These are phyloP conservation scores for Debaryomyces robertsiae DNA, from an alignment of 1,139 yeast genomes.

Conservation along the genomic window DNA sequence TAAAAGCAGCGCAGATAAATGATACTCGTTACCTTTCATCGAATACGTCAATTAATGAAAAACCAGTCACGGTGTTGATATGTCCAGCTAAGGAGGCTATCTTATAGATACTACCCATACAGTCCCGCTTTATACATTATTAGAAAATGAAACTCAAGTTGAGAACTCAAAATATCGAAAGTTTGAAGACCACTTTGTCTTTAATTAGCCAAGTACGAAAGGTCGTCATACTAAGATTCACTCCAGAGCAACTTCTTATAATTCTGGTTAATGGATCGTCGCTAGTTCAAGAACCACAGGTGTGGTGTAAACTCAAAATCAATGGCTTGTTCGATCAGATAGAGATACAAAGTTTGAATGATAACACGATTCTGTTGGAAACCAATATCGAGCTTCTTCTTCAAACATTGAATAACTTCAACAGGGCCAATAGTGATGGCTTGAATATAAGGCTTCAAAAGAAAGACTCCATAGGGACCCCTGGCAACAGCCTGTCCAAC, in stretches of 20 bases:
- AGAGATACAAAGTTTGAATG: slow-evolving; percentile 48
- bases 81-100: not conserved
- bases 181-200: slow-evolving; percentile 32
- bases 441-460: slow-evolving; percentile 55
- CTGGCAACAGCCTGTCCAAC: slow-evolving; percentile 24
- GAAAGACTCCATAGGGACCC: slow-evolving; percentile 37
- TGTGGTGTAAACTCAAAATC: slow-evolving; percentile 58
- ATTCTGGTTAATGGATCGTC: slow-evolving; percentile 48
- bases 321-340: slow-evolving; percentile 49
- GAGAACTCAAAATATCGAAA: slow-evolving; percentile 31
- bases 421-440: slow-evolving; percentile 52
- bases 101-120: too few relatives aligned
- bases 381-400: slow-evolving; percentile 56
- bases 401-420: slow-evolving; percentile 57
- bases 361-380: slow-evolving; percentile 54
- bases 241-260: slow-evolving; percentile 46
- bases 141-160: slow-evolving; percentile 41
- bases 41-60: too few relatives aligned
- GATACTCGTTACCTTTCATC: too few relatives aligned
- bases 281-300: slow-evolving; percentile 55
- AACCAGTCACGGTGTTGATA: not conserved
- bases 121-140: not conserved
- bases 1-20: too few relatives aligned
- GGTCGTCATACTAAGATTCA: slow-evolving; percentile 46
- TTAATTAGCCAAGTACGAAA: slow-evolving; percentile 34